Evolutionary conservation across 495 filamentous ascomycete species (phyloP), one percentile per base, ranked within the genome.

Genomic region (Cercophora sp.): DNA sequence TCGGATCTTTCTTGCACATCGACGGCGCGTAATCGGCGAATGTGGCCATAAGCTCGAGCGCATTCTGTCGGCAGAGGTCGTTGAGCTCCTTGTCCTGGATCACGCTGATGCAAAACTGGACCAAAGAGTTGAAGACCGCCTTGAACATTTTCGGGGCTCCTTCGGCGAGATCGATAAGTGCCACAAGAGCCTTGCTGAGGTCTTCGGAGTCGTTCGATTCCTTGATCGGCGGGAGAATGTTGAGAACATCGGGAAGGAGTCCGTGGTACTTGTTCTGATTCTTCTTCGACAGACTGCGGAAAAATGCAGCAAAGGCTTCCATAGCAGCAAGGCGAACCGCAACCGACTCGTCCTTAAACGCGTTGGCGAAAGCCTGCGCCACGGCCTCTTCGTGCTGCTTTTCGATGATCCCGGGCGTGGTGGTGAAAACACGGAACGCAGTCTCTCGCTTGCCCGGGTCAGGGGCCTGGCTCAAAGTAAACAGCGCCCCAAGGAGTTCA

Each of bases 91-190:
- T 97, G 60, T 97, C 92, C 59, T 93, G 88, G 57, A 99, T 85
- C 27, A 97, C 89, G 6, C 86, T 87, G 50, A 96, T 84, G 62
- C 86, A 89, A 67, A 97, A 96, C 59, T 85, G 84, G 31, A 97
- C 93, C 22, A 99, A 76, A 59, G 88, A 88, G 66, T 85, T 84
- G 73, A 99, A 99, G 25, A 93, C 70, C 15, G 75, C 77, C 71
- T 92, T 94, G 77, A 99, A 99, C 94, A 99, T 99, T 68, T 89
- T 88, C 4, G 92, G 90, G 9, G 86, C 86, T 18, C 85, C 78
- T 66, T 97, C 94, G 20, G 92, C 91, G 51, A 99, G 78, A 49
- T 97, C 94, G 55, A 97, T 96, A 18, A 97, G 73, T 18, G 93
- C 85, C 19, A 96, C 72, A 19, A 99, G 81, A 11, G 90, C 91